These are phyloP conservation scores for Mucor indicus DNA, from an alignment of 371 early-diverging fungal genomes.

Conservation along the genomic window DNA sequence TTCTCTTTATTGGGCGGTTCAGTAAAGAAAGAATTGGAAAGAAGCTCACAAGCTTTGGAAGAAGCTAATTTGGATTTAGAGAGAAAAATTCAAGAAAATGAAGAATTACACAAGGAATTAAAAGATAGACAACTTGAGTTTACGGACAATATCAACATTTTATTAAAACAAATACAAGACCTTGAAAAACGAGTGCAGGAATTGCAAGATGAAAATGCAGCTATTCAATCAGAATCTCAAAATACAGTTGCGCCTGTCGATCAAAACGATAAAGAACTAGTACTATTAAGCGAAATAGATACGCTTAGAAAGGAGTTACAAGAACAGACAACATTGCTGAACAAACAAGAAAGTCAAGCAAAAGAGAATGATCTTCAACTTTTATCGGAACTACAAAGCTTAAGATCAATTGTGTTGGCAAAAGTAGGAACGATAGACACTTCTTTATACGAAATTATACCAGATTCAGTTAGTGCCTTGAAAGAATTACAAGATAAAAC, in stretches of 20 bases:
- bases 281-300: constrained; percentile 26
- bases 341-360: constrained; percentile 27
- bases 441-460: constrained; percentile 4
- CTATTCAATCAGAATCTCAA: constrained; percentile 13
- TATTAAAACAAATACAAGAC: constrained; percentile 50
- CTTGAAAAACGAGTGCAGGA: constrained; percentile 56
- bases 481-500: constrained; percentile 33
- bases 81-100: constrained; percentile 64
- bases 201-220: constrained; percentile 41
- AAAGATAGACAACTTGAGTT: constrained; percentile 9
- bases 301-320: constrained; percentile 22
- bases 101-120: constrained; percentile 23
- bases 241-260: background rate
- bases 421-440: constrained; percentile 33
- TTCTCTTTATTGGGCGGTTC: constrained; percentile 55
- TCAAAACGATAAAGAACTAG: constrained; percentile 20
- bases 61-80: constrained; percentile 52
- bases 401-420: constrained; percentile 40
- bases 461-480: constrained; percentile 33
- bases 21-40: constrained; percentile 63
- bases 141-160: constrained; percentile 48
- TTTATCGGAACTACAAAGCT: constrained; percentile 36
- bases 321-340: constrained; percentile 28
- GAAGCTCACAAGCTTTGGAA: constrained; percentile 50
- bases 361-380: constrained; percentile 29